phyloP scores from a whole-genome alignment of 1,139 yeast genomes.

The Yamadazyma triangularis region DNA sequence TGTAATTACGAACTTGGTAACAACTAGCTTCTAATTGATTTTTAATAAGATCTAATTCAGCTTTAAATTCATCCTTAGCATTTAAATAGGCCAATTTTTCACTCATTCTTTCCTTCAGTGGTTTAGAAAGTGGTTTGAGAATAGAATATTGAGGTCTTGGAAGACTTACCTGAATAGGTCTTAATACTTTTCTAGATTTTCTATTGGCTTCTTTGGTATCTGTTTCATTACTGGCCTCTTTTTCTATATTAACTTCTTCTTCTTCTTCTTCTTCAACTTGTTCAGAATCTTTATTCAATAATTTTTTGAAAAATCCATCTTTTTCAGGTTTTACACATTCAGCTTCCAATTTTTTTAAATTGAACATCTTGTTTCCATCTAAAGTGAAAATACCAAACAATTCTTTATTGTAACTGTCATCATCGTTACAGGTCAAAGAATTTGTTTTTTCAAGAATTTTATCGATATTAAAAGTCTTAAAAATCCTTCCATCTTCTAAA shows the following conservation, averaged over 20 bases:
- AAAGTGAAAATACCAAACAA: slow-evolving; percentile 42
- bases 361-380: slow-evolving; percentile 48
- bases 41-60: slow-evolving; percentile 42
- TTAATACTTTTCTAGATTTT: slow-evolving; percentile 15
- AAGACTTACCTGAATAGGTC: slow-evolving; percentile 15
- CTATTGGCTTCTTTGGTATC: slow-evolving; percentile 10
- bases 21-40: slow-evolving; percentile 56
- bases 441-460: slow-evolving; percentile 32
- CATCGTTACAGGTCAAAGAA: slow-evolving; percentile 41
- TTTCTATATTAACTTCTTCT: slow-evolving; percentile 3
- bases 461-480: slow-evolving; percentile 32
- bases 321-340: slow-evolving; percentile 28
- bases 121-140: slow-evolving; percentile 42
- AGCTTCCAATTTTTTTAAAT: slow-evolving; percentile 35
- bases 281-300: slow-evolving; percentile 18
- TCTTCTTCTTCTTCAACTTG: slow-evolving; percentile 10
- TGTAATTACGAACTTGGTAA: slow-evolving; percentile 50
- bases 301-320: slow-evolving; percentile 24
- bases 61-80: slow-evolving; percentile 43
- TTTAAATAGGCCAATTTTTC: slow-evolving; percentile 30
- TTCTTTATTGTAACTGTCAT: slow-evolving; percentile 21
- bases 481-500: slow-evolving; percentile 50
- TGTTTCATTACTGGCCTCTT: slow-evolving; percentile 12
- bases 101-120: slow-evolving; percentile 31
- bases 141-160: slow-evolving; percentile 33